A percentile compares a stretch with the other conserved stretches of the same genome.
Conservation (phyloP, 2,329 filamentous ascomycete genomes). For the Alternaria arborescens region DNA sequence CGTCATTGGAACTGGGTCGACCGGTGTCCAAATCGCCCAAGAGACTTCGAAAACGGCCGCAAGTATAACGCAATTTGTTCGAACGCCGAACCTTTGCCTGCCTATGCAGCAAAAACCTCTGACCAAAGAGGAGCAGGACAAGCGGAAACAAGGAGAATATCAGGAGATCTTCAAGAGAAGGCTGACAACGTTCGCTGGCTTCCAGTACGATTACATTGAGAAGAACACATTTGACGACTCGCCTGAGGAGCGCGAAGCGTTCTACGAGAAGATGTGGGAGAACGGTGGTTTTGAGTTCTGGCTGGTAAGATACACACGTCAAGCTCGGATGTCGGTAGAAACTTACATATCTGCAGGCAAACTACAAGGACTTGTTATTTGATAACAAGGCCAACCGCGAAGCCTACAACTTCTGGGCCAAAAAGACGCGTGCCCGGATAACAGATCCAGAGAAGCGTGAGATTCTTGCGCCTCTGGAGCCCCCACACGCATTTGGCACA, state of each 20-base stretch:
- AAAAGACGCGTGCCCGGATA: slow-evolving; percentile 55
- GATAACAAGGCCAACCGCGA: slow-evolving; percentile 54
- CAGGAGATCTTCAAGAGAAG: slow-evolving; percentile 62
- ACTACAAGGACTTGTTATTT: slow-evolving; percentile 53
- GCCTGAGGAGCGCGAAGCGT: slow-evolving; percentile 54
- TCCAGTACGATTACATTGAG: slow-evolving; percentile 65
- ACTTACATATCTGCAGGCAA: slow-evolving; percentile 7
- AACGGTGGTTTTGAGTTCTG: slow-evolving; percentile 54
- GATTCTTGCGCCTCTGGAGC: slow-evolving; percentile 56
- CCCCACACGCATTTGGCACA: slow-evolving; percentile 57
- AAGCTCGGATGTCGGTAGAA: background rate
- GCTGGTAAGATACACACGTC: slow-evolving; percentile 51
- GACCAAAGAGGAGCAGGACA: slow-evolving; percentile 61
- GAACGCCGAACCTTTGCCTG: slow-evolving; percentile 71
- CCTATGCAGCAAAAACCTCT: slow-evolving; percentile 66
- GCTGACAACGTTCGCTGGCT: slow-evolving; percentile 65
- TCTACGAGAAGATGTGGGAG: slow-evolving; percentile 54
- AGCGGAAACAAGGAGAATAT: slow-evolving; percentile 50
- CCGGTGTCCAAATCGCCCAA: slow-evolving; percentile 71
- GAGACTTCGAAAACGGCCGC: slow-evolving; percentile 64
- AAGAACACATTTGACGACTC: slow-evolving; percentile 62
- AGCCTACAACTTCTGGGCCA: slow-evolving; percentile 59
- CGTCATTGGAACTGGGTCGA: slow-evolving; percentile 71
- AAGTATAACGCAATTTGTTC: slow-evolving; percentile 67
- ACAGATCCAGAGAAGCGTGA: slow-evolving; percentile 56